phyloP scores from a whole-genome alignment of 2,329 filamentous ascomycete species.

The Alternaria sp. region DNA sequence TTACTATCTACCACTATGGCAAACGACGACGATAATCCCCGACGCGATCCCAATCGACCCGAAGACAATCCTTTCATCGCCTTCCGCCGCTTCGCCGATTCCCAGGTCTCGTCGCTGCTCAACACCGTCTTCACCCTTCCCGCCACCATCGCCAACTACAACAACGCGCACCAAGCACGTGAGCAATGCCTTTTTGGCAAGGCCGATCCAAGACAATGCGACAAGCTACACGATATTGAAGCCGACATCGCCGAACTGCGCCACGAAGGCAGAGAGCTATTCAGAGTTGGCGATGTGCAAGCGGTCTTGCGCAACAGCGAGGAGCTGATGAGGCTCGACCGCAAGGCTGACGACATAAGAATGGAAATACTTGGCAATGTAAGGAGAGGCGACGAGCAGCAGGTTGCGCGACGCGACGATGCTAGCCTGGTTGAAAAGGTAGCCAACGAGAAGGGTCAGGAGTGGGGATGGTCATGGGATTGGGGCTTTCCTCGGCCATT shows the following conservation, averaged over 20 bases:
- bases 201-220: conserved; percentile 36
- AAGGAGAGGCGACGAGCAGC: not conserved
- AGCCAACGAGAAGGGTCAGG: conserved; percentile 40
- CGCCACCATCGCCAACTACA: conserved; percentile 39
- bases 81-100: conserved; percentile 67
- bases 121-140: conserved; percentile 57
- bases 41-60: conserved; percentile 19
- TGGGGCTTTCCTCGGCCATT: conserved; percentile 42
- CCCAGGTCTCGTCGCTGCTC: conserved; percentile 62
- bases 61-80: conserved; percentile 63
- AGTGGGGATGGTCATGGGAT: conserved; percentile 46
- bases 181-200: conserved; percentile 44
- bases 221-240: conserved; percentile 33
- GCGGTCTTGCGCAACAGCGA: conserved; percentile 41
- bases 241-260: conserved; percentile 26
- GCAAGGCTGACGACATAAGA: conserved; percentile 33
- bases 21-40: conserved; percentile 26
- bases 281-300: conserved; percentile 35
- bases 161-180: conserved; percentile 37
- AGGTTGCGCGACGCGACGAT: conserved; percentile 9
- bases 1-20: conserved; percentile 25
- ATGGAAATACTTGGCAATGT: conserved; percentile 29
- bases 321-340: conserved; percentile 35
- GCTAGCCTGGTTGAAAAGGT: conserved; percentile 34
- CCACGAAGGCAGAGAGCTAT: conserved; percentile 34